phyloP scores from a whole-genome alignment of 73 alveolate genomes.

The Stentor roeselii region DNA sequence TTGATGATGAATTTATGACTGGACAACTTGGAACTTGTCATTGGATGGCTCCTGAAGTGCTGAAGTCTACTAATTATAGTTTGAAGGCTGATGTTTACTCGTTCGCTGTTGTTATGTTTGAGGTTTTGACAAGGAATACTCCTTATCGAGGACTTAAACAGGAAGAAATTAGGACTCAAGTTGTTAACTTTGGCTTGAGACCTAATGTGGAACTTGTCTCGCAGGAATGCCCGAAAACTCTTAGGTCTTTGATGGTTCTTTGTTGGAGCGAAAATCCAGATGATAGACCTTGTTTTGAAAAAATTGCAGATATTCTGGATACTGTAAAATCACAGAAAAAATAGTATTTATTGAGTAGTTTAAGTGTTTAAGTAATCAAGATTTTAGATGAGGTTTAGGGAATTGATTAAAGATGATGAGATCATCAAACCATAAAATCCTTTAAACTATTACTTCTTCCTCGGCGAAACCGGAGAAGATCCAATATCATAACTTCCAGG shows the following conservation, averaged over 20 bases:
- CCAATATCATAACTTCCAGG: constrained; percentile 20
- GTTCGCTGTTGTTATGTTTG: constrained; percentile 66
- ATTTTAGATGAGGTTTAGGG: no score
- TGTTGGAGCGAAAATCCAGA: constrained; percentile 61
- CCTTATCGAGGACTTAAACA: constrained; percentile 44
- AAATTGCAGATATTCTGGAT: constrained; percentile 8
- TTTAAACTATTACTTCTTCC: not conserved
- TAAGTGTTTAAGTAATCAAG: no score
- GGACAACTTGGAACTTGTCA: constrained; percentile 55
- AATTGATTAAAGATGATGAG: not conserved
- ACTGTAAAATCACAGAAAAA: not conserved
- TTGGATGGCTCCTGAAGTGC: constrained; percentile 81
- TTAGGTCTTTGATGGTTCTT: constrained; percentile 47
- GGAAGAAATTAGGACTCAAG: not conserved
- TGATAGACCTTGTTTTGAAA: constrained; percentile 53
- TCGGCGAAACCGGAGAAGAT: not conserved
- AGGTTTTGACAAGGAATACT: constrained; percentile 46
- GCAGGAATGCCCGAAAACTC: constrained; percentile 46
- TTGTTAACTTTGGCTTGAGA: constrained; percentile 38
- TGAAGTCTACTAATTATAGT: constrained; percentile 40
- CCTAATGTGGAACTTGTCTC: constrained; percentile 14
- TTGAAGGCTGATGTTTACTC: constrained; percentile 68
- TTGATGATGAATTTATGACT: constrained; percentile 41
- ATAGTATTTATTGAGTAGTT: no score
- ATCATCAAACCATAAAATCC: not conserved